phyloP scores from a whole-genome alignment of 2,329 filamentous ascomycete genomes.

The Botrytis aclada region DNA sequence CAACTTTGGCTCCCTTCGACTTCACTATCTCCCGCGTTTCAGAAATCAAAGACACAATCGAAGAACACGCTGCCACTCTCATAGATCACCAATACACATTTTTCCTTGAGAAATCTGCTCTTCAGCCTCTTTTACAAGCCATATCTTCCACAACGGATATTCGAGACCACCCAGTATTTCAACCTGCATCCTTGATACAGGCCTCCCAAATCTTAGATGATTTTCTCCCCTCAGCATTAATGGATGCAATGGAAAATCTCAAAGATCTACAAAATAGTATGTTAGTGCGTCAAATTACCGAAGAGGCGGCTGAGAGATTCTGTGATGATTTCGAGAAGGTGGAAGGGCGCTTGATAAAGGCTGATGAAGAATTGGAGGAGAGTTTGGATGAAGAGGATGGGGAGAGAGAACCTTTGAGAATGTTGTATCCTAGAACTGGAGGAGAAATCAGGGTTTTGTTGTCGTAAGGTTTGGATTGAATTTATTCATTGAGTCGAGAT shows the following conservation, averaged over 20 bases:
- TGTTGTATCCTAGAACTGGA: constrained; percentile 38
- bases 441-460: constrained; percentile 39
- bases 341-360: constrained; percentile 57
- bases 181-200: constrained; percentile 57
- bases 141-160: constrained; percentile 41
- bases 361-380: constrained; percentile 49
- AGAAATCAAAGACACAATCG: constrained; percentile 56
- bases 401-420: constrained; percentile 32
- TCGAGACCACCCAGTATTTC: constrained; percentile 57
- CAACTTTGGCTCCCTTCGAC: constrained; percentile 54
- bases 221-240: constrained; percentile 87
- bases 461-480: constrained; percentile 25
- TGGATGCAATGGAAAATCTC: constrained; percentile 84
- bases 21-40: constrained; percentile 59
- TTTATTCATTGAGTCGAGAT: neutral
- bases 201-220: constrained; percentile 79
- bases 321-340: constrained; percentile 77
- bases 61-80: constrained; percentile 55
- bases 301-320: constrained; percentile 79
- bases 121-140: constrained; percentile 61
- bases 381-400: constrained; percentile 26
- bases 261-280: constrained; percentile 68
- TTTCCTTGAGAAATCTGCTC: constrained; percentile 71
- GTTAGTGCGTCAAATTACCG: constrained; percentile 72
- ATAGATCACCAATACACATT: constrained; percentile 67